Conservation (phyloP, 2,329 filamentous ascomycete species). For the Botrytis sinoallii region DNA sequence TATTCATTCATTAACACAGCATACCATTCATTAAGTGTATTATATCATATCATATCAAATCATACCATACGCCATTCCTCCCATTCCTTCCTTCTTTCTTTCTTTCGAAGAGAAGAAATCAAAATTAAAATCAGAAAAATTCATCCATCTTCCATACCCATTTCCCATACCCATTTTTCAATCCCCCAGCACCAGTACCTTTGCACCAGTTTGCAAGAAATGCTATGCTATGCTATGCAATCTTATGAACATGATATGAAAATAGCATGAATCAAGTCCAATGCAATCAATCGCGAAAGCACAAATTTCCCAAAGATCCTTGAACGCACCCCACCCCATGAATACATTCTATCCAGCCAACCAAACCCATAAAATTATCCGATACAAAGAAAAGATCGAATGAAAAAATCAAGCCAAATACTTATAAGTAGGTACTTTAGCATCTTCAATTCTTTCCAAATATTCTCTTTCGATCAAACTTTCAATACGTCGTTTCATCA, state of each 20-base stretch:
- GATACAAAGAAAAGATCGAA: too few relatives aligned
- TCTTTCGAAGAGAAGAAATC: background rate
- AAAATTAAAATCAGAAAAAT: background rate
- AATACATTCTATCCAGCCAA: background rate
- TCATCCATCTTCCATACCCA: background rate
- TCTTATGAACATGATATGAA: background rate
- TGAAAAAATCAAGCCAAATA: conserved; percentile 58
- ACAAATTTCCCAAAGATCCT: background rate
- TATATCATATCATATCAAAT: background rate
- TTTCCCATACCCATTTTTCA: background rate
- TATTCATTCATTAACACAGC: background rate
- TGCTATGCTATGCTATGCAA: background rate
- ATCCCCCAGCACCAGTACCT: background rate
- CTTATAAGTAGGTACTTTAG: conserved; percentile 59
- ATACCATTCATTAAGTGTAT: background rate
- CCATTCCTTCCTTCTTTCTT: too few relatives aligned
- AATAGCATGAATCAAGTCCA: background rate
- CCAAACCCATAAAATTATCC: background rate
- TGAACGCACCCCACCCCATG: background rate
- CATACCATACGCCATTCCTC: background rate
- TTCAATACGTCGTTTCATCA: conserved; percentile 81
- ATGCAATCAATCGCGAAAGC: background rate
- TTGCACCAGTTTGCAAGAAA: background rate
- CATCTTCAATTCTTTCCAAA: conserved; percentile 70
- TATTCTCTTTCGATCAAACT: conserved; percentile 75